Conservation (phyloP, 495 filamentous ascomycete genomes). For the Entonaema liquescens region DNA sequence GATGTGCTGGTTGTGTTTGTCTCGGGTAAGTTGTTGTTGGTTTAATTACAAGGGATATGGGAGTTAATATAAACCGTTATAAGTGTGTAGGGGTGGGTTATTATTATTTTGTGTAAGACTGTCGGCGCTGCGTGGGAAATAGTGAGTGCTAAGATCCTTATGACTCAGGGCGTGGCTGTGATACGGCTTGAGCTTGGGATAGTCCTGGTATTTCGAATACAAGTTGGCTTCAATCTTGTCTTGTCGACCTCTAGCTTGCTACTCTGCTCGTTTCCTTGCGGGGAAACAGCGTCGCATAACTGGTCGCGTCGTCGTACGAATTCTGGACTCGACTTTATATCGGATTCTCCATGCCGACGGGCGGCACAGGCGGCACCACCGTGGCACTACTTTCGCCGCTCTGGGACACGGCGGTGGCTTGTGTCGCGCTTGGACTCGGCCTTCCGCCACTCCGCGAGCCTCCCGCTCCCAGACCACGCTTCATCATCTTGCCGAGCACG, state of each 20-base stretch:
- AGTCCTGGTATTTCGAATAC: neutral
- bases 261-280: too few relatives aligned
- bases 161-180: too few relatives aligned
- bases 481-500: slow-evolving; percentile 80
- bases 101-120: neutral
- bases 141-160: neutral
- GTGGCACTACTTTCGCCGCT: slow-evolving; percentile 25
- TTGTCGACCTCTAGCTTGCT: too few relatives aligned
- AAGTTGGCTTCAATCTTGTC: neutral
- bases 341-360: slow-evolving; percentile 44
- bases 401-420: slow-evolving; percentile 12
- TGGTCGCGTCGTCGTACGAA: neutral
- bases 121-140: neutral
- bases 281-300: neutral
- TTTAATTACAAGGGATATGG: neutral
- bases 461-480: slow-evolving; percentile 60
- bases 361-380: slow-evolving; percentile 27
- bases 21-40: neutral
- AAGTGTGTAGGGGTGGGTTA: neutral
- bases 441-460: slow-evolving; percentile 42
- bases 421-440: slow-evolving; percentile 23
- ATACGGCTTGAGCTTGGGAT: neutral
- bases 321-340: slow-evolving; percentile 29
- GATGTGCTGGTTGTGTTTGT: neutral
- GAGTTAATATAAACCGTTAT: neutral